Evolutionary conservation across 257 asterid genomes (phyloP).

Genomic region (Scutellaria galericulata): DNA sequence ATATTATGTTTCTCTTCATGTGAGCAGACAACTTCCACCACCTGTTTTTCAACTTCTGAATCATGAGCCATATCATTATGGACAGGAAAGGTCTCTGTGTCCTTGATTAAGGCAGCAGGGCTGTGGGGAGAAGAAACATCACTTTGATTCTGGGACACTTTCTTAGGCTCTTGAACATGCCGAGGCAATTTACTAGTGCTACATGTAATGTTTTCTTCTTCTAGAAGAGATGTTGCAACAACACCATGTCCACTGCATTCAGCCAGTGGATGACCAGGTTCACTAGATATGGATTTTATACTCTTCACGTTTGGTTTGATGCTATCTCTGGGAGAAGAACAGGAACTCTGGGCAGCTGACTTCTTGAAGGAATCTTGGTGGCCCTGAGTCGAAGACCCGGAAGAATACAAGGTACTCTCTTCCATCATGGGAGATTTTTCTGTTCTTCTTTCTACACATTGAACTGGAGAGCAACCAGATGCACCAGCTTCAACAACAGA

Average conservation of each 20-base stretch:
- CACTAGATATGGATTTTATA: constrained; percentile 34
- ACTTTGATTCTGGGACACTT: constrained; percentile 30
- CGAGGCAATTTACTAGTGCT: constrained; percentile 9
- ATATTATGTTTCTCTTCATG: constrained; percentile 43
- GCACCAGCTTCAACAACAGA: constrained; percentile 51
- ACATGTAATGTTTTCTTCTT: constrained; percentile 29
- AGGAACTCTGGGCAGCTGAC: constrained; percentile 43
- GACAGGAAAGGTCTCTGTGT: constrained; percentile 25
- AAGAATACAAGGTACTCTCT: constrained; percentile 55
- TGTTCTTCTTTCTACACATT: constrained; percentile 33
- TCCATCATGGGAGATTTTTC: constrained; percentile 45
- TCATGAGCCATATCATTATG: constrained; percentile 35
- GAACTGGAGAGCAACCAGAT: constrained; percentile 41
- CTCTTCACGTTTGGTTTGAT: constrained; percentile 26
- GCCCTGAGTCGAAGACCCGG: constrained; percentile 34
- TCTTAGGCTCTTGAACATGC: constrained; percentile 38
- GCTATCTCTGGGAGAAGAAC: constrained; percentile 36
- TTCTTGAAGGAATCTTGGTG: constrained; percentile 45
- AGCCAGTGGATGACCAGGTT: constrained; percentile 25
- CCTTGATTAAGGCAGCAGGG: constrained; percentile 28
- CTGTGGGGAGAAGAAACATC: constrained; percentile 39
- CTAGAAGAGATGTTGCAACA: constrained; percentile 23
- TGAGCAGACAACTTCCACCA: constrained; percentile 16
- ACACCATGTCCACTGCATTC: constrained; percentile 28
- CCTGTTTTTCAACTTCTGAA: constrained; percentile 40